These are phyloP conservation scores for Candida argentea DNA, from an alignment of 805 yeast species.

Conservation along the genomic window DNA sequence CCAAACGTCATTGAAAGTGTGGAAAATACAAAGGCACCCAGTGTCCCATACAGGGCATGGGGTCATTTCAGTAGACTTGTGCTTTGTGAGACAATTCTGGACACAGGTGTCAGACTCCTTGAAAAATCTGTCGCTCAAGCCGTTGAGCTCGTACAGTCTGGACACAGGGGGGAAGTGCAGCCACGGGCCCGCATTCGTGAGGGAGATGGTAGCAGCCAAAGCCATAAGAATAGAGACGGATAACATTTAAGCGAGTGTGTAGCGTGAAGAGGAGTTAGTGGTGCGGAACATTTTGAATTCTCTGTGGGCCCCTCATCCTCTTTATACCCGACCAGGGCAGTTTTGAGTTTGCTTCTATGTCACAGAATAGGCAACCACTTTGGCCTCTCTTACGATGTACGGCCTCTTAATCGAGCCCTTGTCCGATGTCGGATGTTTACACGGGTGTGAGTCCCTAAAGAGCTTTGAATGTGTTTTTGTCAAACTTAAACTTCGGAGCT, in stretches of 20 bases:
- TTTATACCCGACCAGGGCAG: too few relatives aligned
- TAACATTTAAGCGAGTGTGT: slow-evolving; percentile 1
- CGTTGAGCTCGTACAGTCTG: slow-evolving; percentile 36
- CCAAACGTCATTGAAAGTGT: slow-evolving; percentile 21
- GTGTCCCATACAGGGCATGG: slow-evolving; percentile 40
- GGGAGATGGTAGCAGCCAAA: slow-evolving; percentile 18
- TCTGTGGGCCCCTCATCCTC: too few relatives aligned
- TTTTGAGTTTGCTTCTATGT: too few relatives aligned
- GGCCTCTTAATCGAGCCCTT: too few relatives aligned
- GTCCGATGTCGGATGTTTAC: too few relatives aligned
- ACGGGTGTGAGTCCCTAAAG: too few relatives aligned
- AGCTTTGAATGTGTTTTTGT: too few relatives aligned
- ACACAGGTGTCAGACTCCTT: slow-evolving; percentile 33
- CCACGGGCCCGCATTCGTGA: too few relatives aligned
- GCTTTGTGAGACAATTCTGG: slow-evolving; percentile 17
- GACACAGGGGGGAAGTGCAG: slow-evolving; percentile 39
- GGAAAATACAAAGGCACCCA: slow-evolving; percentile 36
- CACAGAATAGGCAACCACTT: too few relatives aligned
- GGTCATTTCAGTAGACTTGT: slow-evolving; percentile 22
- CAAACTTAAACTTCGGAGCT: too few relatives aligned
- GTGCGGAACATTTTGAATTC: too few relatives aligned
- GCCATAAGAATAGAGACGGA: slow-evolving; percentile 6
- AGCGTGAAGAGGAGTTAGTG: neutral
- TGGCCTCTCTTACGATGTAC: too few relatives aligned
- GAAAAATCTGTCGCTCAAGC: slow-evolving; percentile 37